Evolutionary conservation across 495 filamentous ascomycete species (phyloP).

Genomic region (Jackrogersella multiformis): DNA sequence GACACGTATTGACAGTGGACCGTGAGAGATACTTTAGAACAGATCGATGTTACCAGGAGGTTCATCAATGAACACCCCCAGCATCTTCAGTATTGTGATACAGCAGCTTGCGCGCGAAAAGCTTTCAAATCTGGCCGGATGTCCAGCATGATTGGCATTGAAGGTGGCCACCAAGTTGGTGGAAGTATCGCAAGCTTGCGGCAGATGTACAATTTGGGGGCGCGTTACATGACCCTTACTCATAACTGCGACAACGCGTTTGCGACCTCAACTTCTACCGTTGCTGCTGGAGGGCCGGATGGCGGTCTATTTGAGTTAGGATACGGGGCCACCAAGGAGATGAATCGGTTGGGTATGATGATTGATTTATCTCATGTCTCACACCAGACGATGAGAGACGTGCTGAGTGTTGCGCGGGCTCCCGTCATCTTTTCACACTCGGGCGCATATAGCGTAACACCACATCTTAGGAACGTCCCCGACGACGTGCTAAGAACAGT

Average conservation of each 20-base stretch:
- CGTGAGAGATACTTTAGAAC: constrained; percentile 48
- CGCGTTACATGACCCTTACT: constrained; percentile 51
- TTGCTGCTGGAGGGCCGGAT: constrained; percentile 42
- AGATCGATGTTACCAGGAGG: constrained; percentile 47
- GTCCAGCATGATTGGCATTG: constrained; percentile 47
- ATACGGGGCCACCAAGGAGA: constrained; percentile 51
- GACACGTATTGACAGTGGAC: constrained; percentile 20
- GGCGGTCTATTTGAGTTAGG: constrained; percentile 35
- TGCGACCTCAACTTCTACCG: constrained; percentile 62
- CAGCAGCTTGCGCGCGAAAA: constrained; percentile 29
- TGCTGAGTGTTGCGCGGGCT: constrained; percentile 58
- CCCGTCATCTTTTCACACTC: constrained; percentile 68
- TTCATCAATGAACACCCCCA: constrained; percentile 38
- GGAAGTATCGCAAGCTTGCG: constrained; percentile 45
- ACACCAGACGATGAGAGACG: constrained; percentile 65
- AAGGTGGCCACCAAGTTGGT: constrained; percentile 45
- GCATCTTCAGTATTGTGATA: constrained; percentile 38
- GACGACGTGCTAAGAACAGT: constrained; percentile 67
- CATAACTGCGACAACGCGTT: constrained; percentile 52
- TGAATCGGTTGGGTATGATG: constrained; percentile 63
- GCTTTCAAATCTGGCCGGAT: constrained; percentile 41
- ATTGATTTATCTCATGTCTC: constrained; percentile 66
- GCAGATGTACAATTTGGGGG: constrained; percentile 49
- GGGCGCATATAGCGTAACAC: constrained; percentile 62
- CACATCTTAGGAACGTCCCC: constrained; percentile 67